These are phyloP conservation scores for Conoideocrella luteorostrata DNA, from an alignment of 2,329 filamentous ascomycete species.

Conservation along the genomic window DNA sequence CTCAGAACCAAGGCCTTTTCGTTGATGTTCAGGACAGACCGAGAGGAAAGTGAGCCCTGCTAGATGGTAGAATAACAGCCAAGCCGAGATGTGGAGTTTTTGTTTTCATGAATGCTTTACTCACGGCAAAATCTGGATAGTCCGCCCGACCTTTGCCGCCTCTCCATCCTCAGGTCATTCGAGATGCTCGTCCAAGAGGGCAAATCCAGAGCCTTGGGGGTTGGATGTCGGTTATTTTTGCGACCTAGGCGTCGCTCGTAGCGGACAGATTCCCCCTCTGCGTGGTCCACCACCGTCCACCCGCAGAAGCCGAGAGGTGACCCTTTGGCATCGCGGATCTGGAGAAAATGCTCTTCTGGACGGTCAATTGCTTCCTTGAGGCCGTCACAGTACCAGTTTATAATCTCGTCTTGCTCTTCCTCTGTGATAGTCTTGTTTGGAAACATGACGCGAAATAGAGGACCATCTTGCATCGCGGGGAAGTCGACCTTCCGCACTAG, in stretches of 20 bases:
- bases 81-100: not conserved
- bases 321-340: not conserved
- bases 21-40: constrained; percentile 1
- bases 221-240: not conserved
- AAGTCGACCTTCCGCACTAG: no score
- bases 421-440: not conserved
- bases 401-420: not conserved
- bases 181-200: constrained; percentile 1
- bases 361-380: not conserved
- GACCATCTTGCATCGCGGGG: no score
- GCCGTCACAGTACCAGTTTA: not conserved
- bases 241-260: not conserved
- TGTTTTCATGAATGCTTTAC: not conserved
- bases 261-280: no score
- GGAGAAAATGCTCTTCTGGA: not conserved
- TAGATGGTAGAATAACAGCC: not conserved
- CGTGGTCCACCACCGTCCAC: not conserved
- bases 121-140: not conserved
- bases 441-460: constrained; percentile 3
- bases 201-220: constrained; percentile 1
- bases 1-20: constrained; percentile 3
- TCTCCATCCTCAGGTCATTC: not conserved
- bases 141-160: not conserved
- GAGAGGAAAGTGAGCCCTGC: constrained; percentile 4
- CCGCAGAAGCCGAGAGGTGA: not conserved